phyloP scores from a whole-genome alignment of 208 protist species.

The Crithidia thermophila region DNA sequence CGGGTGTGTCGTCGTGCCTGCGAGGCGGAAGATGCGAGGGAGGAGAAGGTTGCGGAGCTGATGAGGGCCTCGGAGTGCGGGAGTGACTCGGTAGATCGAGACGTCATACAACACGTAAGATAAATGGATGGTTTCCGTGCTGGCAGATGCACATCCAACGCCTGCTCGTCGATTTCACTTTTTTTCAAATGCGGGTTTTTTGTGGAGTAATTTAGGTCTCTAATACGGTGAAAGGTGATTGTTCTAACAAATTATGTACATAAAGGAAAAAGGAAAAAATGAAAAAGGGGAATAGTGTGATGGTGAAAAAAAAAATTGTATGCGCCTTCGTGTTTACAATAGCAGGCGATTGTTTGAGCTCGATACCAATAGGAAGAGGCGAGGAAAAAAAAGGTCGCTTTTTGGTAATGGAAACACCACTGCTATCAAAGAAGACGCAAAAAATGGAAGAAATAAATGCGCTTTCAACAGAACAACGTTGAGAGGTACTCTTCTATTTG shows the following conservation, averaged over 20 bases:
- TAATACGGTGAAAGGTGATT: too few relatives aligned
- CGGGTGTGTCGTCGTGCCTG: neutral
- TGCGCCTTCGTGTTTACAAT: too few relatives aligned
- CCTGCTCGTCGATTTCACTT: too few relatives aligned
- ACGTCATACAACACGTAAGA: neutral
- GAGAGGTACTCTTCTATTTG: too few relatives aligned
- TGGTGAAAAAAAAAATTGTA: too few relatives aligned
- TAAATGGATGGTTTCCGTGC: too few relatives aligned
- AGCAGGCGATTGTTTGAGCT: too few relatives aligned
- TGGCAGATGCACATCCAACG: too few relatives aligned
- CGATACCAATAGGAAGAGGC: too few relatives aligned
- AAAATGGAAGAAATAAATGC: neutral
- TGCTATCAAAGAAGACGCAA: neutral
- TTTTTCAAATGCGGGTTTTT: neutral
- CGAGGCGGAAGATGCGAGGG: conserved; percentile 3
- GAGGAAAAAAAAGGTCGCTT: too few relatives aligned
- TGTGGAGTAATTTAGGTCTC: neutral
- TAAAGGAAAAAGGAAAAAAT: neutral
- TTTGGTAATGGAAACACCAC: too few relatives aligned
- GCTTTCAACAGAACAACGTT: too few relatives aligned
- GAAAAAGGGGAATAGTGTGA: neutral
- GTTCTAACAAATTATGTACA: neutral
- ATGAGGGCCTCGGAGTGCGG: conserved; percentile 10
- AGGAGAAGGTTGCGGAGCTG: conserved; percentile 5
- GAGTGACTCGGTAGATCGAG: neutral